Conservation (phyloP, 2,329 filamentous ascomycete genomes). For the Aspergillus neoniger region DNA sequence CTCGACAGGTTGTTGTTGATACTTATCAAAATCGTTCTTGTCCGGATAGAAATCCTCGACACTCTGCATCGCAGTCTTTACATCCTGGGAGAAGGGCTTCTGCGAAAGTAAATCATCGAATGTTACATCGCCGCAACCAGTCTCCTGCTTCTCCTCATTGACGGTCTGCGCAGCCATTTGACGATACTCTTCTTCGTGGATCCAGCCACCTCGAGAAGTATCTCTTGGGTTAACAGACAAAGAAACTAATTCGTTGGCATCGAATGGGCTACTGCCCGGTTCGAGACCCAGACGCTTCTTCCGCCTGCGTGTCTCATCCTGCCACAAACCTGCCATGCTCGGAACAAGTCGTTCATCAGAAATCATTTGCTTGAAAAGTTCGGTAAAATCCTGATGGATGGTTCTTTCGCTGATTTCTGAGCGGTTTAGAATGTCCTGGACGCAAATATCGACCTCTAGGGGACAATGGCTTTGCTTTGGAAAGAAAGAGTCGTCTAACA, state of each 20-base stretch:
- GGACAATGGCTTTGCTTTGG: constrained; percentile 84
- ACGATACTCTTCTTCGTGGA: constrained; percentile 84
- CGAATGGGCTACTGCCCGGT: constrained; percentile 73
- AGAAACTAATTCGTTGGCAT: constrained; percentile 76
- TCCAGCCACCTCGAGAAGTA: constrained; percentile 76
- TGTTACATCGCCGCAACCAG: constrained; percentile 46
- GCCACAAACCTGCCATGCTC: constrained; percentile 93
- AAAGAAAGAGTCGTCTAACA: constrained; percentile 65
- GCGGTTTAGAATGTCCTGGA: constrained; percentile 85
- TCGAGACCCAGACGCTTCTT: constrained; percentile 70
- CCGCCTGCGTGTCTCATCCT: constrained; percentile 79
- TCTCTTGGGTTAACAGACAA: constrained; percentile 84
- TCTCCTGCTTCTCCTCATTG: constrained; percentile 60
- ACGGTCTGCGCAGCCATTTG: constrained; percentile 66
- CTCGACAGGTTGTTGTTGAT: constrained; percentile 21
- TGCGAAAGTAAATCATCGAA: constrained; percentile 69
- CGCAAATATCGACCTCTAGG: constrained; percentile 85
- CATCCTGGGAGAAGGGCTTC: constrained; percentile 54
- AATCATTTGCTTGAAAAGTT: constrained; percentile 65
- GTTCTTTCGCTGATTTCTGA: constrained; percentile 71
- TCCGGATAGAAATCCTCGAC: constrained; percentile 83
- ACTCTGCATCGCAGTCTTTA: constrained; percentile 80
- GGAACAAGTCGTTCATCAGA: constrained; percentile 79
- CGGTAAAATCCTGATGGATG: constrained; percentile 84
- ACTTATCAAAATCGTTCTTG: constrained; percentile 50